phyloP scores from a whole-genome alignment of 1,284 basidiomycete genomes.

The Papiliotrema nemorosa region DNA sequence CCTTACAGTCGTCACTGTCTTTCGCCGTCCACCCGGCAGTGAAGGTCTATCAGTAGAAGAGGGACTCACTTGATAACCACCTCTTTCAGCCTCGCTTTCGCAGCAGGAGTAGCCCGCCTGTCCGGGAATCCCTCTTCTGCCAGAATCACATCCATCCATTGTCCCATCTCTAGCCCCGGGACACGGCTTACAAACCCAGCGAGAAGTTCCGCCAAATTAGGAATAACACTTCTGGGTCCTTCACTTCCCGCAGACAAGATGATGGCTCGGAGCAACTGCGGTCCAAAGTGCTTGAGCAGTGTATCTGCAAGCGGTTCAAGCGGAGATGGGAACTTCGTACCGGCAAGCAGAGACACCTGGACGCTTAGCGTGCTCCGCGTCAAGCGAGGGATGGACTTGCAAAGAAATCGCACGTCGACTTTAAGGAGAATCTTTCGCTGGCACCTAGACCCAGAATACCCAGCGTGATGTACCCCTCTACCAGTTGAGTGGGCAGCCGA shows the following conservation, averaged over 20 bases:
- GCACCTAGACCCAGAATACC: constrained; percentile 66
- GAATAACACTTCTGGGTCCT: constrained; percentile 75
- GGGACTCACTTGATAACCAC: constrained; percentile 61
- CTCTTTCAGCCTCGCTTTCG: constrained; percentile 73
- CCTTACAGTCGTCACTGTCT: background rate
- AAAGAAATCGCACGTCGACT: constrained; percentile 74
- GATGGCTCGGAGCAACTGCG: constrained; percentile 64
- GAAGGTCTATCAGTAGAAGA: background rate
- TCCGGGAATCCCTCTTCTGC: constrained; percentile 56
- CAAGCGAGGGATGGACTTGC: constrained; percentile 52
- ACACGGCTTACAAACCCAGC: constrained; percentile 61
- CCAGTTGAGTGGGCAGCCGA: constrained; percentile 60
- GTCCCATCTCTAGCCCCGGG: constrained; percentile 54
- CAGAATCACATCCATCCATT: constrained; percentile 69
- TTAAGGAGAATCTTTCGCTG: constrained; percentile 82
- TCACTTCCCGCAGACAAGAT: constrained; percentile 73
- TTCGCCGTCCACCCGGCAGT: background rate
- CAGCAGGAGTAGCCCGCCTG: constrained; percentile 53
- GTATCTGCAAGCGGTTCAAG: constrained; percentile 38
- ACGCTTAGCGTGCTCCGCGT: background rate
- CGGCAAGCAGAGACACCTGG: constrained; percentile 44
- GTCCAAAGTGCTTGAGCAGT: constrained; percentile 62
- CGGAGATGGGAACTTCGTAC: constrained; percentile 45
- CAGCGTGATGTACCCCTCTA: constrained; percentile 69
- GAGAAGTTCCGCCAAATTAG: constrained; percentile 75